Evolutionary conservation across 2,329 filamentous ascomycete genomes (phyloP), one percentile per base, ranked within the genome.

Genomic region (Aurifilum marmelostoma): DNA sequence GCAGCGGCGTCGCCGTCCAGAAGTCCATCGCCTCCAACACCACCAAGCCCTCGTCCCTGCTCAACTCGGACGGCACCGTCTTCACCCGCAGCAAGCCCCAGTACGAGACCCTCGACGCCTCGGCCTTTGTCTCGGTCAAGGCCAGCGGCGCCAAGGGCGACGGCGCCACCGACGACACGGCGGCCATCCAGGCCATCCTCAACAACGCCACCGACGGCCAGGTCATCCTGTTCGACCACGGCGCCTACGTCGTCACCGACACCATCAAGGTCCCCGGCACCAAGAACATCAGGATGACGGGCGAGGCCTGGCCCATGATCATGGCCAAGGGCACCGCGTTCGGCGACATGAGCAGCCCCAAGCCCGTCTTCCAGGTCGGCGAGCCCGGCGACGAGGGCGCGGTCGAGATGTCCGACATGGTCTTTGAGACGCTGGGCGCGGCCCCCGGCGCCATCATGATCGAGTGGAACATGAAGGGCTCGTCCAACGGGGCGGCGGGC

Each of bases 271-370:
- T 94, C 11, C 92, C 92, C 68, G 61, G 61, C 41, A 63, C 61
- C 41, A 91, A 91, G 83, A 87, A 93, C 76, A 89, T 95, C 82
- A 92, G 90, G 81, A 94, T 98, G 77, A 92, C 92, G 9, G 95
- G 95, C 75, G 94, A 97, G 81, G 89, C 97, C 77, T 97, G 93
- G 92, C 91, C 95, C 2, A 82, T 97, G 71, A 91, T 98, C 78
- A 91, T 97, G 85, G 94, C 93, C 34, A 88, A 89, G 64, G 94
- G 94, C 66, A 77, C 81, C 43, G 85, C 86, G 72, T 98, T 97
- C 83, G 82, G 85, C 72, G 89, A 97, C 78, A 84, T 90, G 78
- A 80, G 83, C 73, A 92, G 94, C 77, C 94, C 94, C 54, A 88
- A 89, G 77, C 88, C 93, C n/a, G 91, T 97, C 75, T 92, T 97